phyloP scores from a whole-genome alignment of 2,329 filamentous ascomycete species.

The Epichloe amarillans region DNA sequence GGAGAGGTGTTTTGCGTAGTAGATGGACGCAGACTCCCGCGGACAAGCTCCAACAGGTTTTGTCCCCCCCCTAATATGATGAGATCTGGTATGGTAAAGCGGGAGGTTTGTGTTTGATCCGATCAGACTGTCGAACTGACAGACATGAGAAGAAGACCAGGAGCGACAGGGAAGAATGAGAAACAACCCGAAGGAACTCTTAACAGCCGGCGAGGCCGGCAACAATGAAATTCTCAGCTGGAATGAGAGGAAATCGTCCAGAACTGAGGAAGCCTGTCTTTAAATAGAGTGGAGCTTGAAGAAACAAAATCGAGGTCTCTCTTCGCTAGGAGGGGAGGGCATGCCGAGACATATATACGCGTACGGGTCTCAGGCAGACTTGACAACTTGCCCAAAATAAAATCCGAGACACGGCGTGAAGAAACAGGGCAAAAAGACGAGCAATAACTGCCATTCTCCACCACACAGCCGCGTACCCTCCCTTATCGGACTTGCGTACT shows the following conservation, averaged over 20 bases:
- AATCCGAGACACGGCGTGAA: background rate
- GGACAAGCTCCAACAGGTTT: too few species aligned
- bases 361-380: background rate
- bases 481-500: background rate
- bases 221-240: conserved; percentile 1
- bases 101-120: background rate
- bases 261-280: conserved; percentile 1
- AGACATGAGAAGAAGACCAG: background rate
- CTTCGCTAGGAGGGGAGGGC: background rate
- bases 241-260: background rate
- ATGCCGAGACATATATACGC: background rate
- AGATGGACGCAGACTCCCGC: background rate
- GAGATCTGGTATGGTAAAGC: background rate
- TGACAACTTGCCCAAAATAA: background rate
- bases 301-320: background rate
- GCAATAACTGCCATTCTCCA: background rate
- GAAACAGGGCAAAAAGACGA: background rate
- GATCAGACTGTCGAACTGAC: background rate
- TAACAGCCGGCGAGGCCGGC: conserved; percentile 1
- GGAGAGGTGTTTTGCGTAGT: background rate
- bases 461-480: background rate
- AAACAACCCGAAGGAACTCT: background rate
- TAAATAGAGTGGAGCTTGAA: background rate
- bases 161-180: conserved; percentile 1
- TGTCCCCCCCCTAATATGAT: background rate